Evolutionary conservation across 1,284 basidiomycete species (phyloP).

Genomic region (Cerioporus squamosus): DNA sequence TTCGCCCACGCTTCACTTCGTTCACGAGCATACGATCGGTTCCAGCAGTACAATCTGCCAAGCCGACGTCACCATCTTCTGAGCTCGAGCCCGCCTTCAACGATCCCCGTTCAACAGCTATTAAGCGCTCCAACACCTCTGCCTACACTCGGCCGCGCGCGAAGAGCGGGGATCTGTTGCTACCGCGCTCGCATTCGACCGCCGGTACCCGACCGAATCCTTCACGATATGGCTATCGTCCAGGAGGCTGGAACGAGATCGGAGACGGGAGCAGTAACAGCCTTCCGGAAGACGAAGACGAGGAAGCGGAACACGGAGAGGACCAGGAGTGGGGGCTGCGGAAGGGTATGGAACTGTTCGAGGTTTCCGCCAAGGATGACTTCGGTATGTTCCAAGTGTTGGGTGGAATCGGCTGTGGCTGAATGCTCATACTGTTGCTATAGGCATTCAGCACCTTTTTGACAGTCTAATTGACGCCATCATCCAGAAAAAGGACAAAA

Average conservation of each 20-base stretch:
- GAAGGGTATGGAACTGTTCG: slow-evolving; percentile 82
- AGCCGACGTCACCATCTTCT: slow-evolving; percentile 27
- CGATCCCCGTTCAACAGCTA: slow-evolving; percentile 32
- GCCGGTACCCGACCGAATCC: slow-evolving; percentile 30
- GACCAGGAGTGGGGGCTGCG: slow-evolving; percentile 75
- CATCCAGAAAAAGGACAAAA: slow-evolving; percentile 74
- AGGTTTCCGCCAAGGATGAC: slow-evolving; percentile 87
- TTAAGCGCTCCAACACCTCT: slow-evolving; percentile 38
- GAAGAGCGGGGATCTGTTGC: slow-evolving; percentile 35
- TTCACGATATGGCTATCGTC: slow-evolving; percentile 55
- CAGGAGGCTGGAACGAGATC: slow-evolving; percentile 56
- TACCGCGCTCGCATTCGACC: slow-evolving; percentile 36
- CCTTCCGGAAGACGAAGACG: slow-evolving; percentile 68
- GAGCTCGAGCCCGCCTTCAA: slow-evolving; percentile 30
- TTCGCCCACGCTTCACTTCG: slow-evolving; percentile 84
- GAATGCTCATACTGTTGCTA: slow-evolving; percentile 16
- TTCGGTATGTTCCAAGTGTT: slow-evolving; percentile 52
- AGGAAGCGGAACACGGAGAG: slow-evolving; percentile 49
- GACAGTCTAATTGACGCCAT: slow-evolving; percentile 77
- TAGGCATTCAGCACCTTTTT: slow-evolving; percentile 80
- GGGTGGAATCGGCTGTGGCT: background rate
- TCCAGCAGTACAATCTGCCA: slow-evolving; percentile 26
- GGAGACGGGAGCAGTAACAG: slow-evolving; percentile 67
- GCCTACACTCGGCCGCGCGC: slow-evolving; percentile 36
- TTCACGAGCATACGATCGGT: slow-evolving; percentile 73